Percentiles rank a stretch among this genome's conserved stretches.
These are phyloP conservation scores for Backusella parvicylindrica DNA, from an alignment of 192 early-diverging fungal species.

Conservation along the genomic window DNA sequence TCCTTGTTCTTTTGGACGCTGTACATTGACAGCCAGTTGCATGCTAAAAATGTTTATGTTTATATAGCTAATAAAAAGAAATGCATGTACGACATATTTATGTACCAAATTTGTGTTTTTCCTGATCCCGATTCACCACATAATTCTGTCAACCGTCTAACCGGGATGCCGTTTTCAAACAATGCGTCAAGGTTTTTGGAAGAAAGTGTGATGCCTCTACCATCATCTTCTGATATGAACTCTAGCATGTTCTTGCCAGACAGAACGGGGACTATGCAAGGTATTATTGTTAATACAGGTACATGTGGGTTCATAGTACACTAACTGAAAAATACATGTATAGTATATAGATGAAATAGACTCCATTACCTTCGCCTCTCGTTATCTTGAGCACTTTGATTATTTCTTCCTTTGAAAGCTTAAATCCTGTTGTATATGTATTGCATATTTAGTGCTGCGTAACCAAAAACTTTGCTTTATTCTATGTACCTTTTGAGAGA, in stretches of 20 bases:
- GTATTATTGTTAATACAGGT: no score
- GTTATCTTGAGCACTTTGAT: not conserved
- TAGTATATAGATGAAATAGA: not conserved
- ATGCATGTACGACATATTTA: not conserved
- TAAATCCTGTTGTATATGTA: not conserved
- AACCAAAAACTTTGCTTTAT: not conserved
- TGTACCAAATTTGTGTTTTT: slow-evolving; percentile 23
- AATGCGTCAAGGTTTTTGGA: not conserved
- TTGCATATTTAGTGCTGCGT: not conserved
- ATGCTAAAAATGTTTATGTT: not conserved
- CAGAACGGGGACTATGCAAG: not conserved
- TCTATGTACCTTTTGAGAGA: not conserved
- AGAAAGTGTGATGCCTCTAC: not conserved
- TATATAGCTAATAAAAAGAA: not conserved
- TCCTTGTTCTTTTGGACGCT: not conserved
- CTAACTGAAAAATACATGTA: not conserved
- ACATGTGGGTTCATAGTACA: no score
- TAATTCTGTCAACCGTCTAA: not conserved
- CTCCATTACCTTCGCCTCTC: not conserved
- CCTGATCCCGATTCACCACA: slow-evolving; percentile 20
- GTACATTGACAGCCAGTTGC: slow-evolving; percentile 19
- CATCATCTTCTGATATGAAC: not conserved
- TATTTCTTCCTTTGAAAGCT: not conserved
- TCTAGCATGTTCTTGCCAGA: not conserved
- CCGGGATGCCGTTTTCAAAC: slow-evolving; percentile 5